Conservation (phyloP, 2,329 filamentous ascomycete genomes). For the Nigrograna mackinnonii region DNA sequence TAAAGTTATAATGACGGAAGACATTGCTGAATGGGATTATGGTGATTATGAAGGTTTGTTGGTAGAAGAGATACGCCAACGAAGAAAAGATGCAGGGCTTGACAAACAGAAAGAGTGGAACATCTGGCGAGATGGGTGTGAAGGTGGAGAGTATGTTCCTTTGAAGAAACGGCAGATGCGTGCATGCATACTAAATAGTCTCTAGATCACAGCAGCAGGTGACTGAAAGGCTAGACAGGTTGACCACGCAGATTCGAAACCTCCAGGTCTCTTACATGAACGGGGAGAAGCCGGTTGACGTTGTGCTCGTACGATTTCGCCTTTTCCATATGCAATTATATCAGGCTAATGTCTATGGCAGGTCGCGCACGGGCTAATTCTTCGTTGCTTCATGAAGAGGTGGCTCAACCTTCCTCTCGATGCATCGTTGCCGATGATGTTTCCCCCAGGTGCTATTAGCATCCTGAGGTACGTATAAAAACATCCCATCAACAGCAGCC, state of each 20-base stretch:
- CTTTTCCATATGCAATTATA: no score
- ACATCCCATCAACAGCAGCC: no score
- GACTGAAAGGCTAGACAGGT: conserved; percentile 69
- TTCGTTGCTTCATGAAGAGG: conserved; percentile 81
- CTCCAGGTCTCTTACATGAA: conserved; percentile 56
- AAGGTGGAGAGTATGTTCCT: conserved; percentile 68
- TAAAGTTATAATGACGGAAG: conserved; percentile 68
- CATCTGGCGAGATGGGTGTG: conserved; percentile 89
- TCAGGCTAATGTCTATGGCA: no score
- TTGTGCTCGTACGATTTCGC: no score
- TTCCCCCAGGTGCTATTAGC: conserved; percentile 84
- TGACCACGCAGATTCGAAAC: conserved; percentile 73
- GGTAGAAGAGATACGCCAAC: conserved; percentile 64
- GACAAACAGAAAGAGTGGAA: conserved; percentile 67
- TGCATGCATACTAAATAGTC: no score
- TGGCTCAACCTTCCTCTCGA: conserved; percentile 74
- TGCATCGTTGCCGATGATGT: conserved; percentile 71
- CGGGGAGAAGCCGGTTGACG: conserved; percentile 59
- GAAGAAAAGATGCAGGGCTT: conserved; percentile 62
- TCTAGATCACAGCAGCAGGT: conserved; percentile 69
- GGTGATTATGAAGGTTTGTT: conserved; percentile 85
- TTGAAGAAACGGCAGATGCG: no score
- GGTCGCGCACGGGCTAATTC: conserved; percentile 84
- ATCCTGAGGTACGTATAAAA: conserved; percentile 70
- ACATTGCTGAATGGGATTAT: conserved; percentile 86